Evolutionary conservation across 192 early-diverging fungal genomes (phyloP), one percentile per base, ranked within the genome.

Genomic region (Coemansia sp.): DNA sequence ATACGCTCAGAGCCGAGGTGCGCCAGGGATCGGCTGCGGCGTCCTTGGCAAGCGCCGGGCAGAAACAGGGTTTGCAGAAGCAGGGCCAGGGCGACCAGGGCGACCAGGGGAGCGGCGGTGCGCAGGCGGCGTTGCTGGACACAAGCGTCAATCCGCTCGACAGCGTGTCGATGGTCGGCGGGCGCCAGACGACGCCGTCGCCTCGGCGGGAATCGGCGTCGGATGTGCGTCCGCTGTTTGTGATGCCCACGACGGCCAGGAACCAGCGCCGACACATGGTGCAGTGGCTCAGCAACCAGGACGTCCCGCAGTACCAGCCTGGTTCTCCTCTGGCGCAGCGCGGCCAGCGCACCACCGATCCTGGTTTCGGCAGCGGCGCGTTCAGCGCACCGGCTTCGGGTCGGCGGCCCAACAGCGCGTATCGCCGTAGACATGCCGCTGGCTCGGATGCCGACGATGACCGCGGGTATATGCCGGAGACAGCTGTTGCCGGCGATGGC

Each of bases 1-100:
- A 69, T 34, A 42, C 56, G 67, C 61, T 78, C 47, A 67, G 76
- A 18, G 61, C 60, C 13, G 76, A 78, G 36, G 70, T 78, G 14
- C 66, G 76, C n/a, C 59, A 58, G 27, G 60, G 59, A 6, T 67
- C 72, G 14, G n/a, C 55, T 0, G 56, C 24, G 14, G 51, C 27
- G 3, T 53, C 51, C 2, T 22, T 23, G n/a, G n/a, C 13, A 3
- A 32, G 30, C 3, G 30, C 8, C 30, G 30, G 30, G 30, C n/a
- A n/a, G n/a, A n/a, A n/a, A n/a, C n/a, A 32, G 30, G 8, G 30
- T 8, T 20, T 4, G 20, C 51, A 22, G 23, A 5, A 53, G 51
- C 23, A 22, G 23, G 4, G 13, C 3, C 51, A 28, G 23, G n/a
- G n/a, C n/a, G n/a, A n/a, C n/a, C n/a, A n/a, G n/a, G n/a, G n/a